phyloP scores from a whole-genome alignment of 2,329 filamentous ascomycete genomes.

The Plenodomus biglobosus region DNA sequence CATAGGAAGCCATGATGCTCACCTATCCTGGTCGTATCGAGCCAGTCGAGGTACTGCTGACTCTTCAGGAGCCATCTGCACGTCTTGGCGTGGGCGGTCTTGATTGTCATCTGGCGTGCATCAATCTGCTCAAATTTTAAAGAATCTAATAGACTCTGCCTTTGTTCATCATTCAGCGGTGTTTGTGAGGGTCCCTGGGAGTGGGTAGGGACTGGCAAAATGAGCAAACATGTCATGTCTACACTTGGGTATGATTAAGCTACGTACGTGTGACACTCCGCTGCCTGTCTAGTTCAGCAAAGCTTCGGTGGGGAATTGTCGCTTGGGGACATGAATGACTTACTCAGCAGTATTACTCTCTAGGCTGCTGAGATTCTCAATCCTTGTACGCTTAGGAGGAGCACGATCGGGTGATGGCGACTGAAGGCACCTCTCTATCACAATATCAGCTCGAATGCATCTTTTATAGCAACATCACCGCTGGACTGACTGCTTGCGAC shows the following conservation, averaged over 20 bases:
- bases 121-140: slow-evolving; percentile 47
- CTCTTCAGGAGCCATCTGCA: slow-evolving; percentile 48
- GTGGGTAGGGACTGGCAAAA: too few species aligned
- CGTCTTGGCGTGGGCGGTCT: slow-evolving; percentile 42
- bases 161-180: slow-evolving; percentile 5
- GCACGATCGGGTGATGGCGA: slow-evolving; percentile 3
- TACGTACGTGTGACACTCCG: slow-evolving; percentile 6
- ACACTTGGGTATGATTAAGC: not conserved
- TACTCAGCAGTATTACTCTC: slow-evolving; percentile 3
- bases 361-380: not conserved
- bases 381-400: slow-evolving; percentile 6
- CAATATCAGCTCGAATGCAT: not conserved
- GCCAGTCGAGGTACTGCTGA: slow-evolving; percentile 44
- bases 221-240: too few species aligned
- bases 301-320: not conserved
- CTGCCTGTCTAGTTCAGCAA: slow-evolving; percentile 3
- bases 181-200: too few species aligned
- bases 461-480: not conserved
- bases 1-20: slow-evolving; percentile 49
- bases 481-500: slow-evolving; percentile 7
- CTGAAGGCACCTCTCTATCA: slow-evolving; percentile 2
- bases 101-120: slow-evolving; percentile 42
- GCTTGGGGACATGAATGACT: slow-evolving; percentile 1
- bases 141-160: slow-evolving; percentile 32
- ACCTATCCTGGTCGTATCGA: slow-evolving; percentile 27